Evolutionary conservation across 768 basidiomycete genomes (phyloP).

Genomic region (Trametes gibbosa): DNA sequence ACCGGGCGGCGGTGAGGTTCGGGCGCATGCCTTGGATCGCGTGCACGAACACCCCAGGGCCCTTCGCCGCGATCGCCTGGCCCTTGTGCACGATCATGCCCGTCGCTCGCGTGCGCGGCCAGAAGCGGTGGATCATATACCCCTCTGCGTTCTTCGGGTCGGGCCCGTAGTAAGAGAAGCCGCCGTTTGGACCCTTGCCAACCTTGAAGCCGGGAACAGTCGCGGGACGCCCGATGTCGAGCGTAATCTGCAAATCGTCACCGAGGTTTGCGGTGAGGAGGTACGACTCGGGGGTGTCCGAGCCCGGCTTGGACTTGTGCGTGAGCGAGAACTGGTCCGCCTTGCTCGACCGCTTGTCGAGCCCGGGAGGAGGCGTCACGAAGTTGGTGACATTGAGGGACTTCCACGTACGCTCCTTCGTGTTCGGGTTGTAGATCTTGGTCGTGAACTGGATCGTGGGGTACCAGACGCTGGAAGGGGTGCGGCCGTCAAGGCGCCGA

Average conservation of each 20-base stretch:
- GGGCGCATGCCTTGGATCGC: conserved; percentile 99
- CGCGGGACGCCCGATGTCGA: conserved; percentile 69
- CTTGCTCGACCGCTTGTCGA: conserved; percentile 85
- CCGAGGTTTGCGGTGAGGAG: conserved; percentile 75
- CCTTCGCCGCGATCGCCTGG: conserved; percentile 51
- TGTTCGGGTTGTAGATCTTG: conserved; percentile 81
- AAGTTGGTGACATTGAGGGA: conserved; percentile 85
- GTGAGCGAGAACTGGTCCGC: conserved; percentile 82
- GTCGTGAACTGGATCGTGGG: conserved; percentile 93
- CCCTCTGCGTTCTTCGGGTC: conserved; percentile 70
- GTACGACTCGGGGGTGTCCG: conserved; percentile 74
- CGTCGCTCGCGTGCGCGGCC: conserved; percentile 63
- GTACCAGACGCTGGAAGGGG: conserved; percentile 71
- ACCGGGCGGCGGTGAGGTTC: conserved; percentile 85
- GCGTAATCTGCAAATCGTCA: conserved; percentile 73
- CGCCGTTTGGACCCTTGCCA: conserved; percentile 84
- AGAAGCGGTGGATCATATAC: conserved; percentile 89
- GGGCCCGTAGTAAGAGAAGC: conserved; percentile 83
- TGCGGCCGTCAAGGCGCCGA: background rate
- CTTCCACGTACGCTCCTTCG: conserved; percentile 76
- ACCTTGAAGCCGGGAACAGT: conserved; percentile 86
- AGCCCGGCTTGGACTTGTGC: conserved; percentile 52
- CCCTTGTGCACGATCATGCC: conserved; percentile 73
- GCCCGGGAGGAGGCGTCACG: conserved; percentile 65
- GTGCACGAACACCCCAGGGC: conserved; percentile 85